phyloP scores from a whole-genome alignment of 495 filamentous ascomycete genomes.

The Pyrenula massariospora region DNA sequence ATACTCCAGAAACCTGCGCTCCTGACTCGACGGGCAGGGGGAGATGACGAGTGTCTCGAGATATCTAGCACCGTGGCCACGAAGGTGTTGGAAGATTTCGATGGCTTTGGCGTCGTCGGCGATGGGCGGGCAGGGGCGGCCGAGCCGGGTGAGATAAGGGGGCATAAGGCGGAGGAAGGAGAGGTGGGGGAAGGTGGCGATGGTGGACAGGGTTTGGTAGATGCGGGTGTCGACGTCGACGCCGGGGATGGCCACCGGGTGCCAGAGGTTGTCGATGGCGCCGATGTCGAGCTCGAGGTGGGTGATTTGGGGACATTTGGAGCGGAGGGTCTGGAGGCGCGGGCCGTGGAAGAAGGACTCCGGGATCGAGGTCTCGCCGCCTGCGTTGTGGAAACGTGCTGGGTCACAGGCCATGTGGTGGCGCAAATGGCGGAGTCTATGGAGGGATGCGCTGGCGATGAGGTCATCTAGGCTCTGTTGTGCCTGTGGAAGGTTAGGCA shows the following conservation, averaged over 20 bases:
- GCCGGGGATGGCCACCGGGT: not conserved
- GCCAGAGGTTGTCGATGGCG: not conserved
- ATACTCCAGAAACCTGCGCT: not conserved
- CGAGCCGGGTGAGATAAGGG: not conserved
- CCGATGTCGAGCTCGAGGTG: not conserved
- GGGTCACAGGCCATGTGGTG: too few species aligned
- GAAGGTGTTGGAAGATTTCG: not conserved
- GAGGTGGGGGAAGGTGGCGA: not conserved
- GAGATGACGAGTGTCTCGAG: not conserved
- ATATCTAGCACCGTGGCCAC: not conserved
- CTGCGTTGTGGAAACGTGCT: too few species aligned
- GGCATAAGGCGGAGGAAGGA: not conserved
- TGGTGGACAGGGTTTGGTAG: not conserved
- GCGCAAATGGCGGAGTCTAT: not conserved
- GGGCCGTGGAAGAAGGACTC: not conserved
- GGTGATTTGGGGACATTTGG: not conserved
- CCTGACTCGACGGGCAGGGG: not conserved
- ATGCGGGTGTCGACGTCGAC: not conserved
- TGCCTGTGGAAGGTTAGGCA: not conserved
- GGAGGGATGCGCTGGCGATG: not conserved
- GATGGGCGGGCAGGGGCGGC: not conserved
- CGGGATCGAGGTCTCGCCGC: not conserved
- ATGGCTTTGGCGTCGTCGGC: not conserved
- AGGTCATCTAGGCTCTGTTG: not conserved
- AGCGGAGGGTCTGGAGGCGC: not conserved